Percentiles rank a stretch among this genome's conserved stretches.
phyloP scores from a whole-genome alignment of 805 yeast species.

The Suhomyces sp. region DNA sequence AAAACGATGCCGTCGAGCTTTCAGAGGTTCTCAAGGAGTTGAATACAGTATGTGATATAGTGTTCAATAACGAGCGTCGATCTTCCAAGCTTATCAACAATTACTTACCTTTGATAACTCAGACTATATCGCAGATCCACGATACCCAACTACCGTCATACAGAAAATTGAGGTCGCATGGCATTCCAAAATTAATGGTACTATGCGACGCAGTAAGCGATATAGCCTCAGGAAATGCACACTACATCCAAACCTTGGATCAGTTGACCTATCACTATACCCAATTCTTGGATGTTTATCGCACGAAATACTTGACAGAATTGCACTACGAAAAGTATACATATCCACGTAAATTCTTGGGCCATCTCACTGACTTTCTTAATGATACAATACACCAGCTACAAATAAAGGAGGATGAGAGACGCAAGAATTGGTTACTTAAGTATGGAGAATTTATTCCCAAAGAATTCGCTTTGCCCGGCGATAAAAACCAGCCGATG shows the following conservation, averaged over 20 bases:
- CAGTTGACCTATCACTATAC: conserved; percentile 35
- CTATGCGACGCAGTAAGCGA: conserved; percentile 13
- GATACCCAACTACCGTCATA: conserved; percentile 16
- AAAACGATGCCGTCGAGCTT: conserved; percentile 54
- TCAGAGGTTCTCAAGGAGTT: conserved; percentile 53
- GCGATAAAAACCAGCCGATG: conserved; percentile 33
- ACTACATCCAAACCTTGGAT: conserved; percentile 24
- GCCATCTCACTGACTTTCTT: conserved; percentile 29
- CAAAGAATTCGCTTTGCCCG: conserved; percentile 36
- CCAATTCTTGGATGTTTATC: conserved; percentile 32
- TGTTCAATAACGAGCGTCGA: conserved; percentile 32
- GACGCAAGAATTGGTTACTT: conserved; percentile 35
- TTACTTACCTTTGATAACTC: conserved; percentile 13
- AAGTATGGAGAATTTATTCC: conserved; percentile 42
- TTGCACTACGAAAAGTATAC: conserved; percentile 38
- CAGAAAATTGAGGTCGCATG: conserved; percentile 20
- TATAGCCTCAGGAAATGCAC: conserved; percentile 3
- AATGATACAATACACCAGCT: conserved; percentile 29
- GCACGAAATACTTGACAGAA: conserved; percentile 35
- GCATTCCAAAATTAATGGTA: conserved; percentile 24
- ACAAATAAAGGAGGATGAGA: conserved; percentile 32
- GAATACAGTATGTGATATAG: conserved; percentile 33
- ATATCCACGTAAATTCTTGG: conserved; percentile 36
- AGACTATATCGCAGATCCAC: conserved; percentile 12
- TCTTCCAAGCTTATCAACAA: conserved; percentile 21